phyloP scores from a whole-genome alignment of 139 green algal species.

The Volvox africanus region DNA sequence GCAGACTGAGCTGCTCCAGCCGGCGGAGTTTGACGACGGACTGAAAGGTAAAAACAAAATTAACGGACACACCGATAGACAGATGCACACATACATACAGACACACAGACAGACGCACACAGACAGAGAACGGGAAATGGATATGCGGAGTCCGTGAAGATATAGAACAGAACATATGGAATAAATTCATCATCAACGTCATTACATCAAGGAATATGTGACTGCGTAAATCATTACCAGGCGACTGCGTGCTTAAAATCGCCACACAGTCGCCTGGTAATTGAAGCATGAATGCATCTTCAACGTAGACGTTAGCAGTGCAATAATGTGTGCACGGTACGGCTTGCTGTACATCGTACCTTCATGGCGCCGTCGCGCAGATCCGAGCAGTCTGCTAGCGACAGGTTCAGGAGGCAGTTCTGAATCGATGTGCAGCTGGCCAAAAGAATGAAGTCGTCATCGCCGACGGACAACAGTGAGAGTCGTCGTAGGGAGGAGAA shows the following conservation, averaged over 20 bases:
- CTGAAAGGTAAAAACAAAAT: too few species aligned
- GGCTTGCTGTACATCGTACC: background rate
- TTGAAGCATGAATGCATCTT: too few species aligned
- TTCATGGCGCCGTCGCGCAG: background rate
- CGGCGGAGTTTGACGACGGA: too few species aligned
- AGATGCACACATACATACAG: background rate
- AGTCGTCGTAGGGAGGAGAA: background rate
- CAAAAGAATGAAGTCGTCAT: background rate
- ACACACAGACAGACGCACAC: background rate
- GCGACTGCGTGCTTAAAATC: background rate
- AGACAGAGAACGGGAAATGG: background rate
- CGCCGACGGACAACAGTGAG: background rate
- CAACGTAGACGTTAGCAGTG: too few species aligned
- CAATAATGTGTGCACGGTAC: background rate
- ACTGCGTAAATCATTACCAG: too few species aligned
- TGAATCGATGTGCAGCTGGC: background rate
- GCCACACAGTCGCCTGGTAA: too few species aligned
- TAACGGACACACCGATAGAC: background rate
- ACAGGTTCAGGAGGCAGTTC: background rate
- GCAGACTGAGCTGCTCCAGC: slow-evolving; percentile 23
- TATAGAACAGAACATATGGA: too few species aligned
- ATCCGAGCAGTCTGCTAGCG: background rate
- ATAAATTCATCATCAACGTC: too few species aligned
- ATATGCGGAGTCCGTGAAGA: background rate
- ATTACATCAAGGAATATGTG: too few species aligned